A percentile compares a stretch with the other conserved stretches of the same genome.
phyloP scores from a whole-genome alignment of 495 filamentous ascomycete genomes.

The Lophiostoma macrostomum region DNA sequence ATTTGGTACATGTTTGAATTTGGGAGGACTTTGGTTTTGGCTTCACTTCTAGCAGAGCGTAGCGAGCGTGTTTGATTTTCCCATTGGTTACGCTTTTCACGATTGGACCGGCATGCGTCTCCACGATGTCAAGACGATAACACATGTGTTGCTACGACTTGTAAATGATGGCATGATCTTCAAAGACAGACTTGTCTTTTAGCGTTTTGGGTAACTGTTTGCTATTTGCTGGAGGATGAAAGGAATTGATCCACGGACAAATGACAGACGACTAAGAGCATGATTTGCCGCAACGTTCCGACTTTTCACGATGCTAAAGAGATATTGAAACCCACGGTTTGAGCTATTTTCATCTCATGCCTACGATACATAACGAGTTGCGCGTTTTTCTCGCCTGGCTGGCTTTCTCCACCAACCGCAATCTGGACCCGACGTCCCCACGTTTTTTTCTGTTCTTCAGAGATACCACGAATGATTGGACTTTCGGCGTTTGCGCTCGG shows the following conservation, averaged over 20 bases:
- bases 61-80: slow-evolving; percentile 36
- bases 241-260: neutral
- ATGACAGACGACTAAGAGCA: too few relatives aligned
- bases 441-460: neutral
- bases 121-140: slow-evolving; percentile 1
- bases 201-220: neutral
- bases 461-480: slow-evolving; percentile 12
- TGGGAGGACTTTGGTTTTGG: slow-evolving; percentile 35
- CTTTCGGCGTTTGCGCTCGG: slow-evolving; percentile 9
- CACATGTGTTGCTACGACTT: slow-evolving; percentile 25
- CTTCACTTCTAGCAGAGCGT: slow-evolving; percentile 35
- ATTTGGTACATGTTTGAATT: slow-evolving; percentile 33
- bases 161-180: slow-evolving; percentile 21
- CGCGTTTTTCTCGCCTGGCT: neutral
- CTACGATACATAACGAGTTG: slow-evolving; percentile 5
- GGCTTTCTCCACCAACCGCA: neutral
- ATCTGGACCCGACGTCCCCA: slow-evolving; percentile 14
- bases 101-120: slow-evolving; percentile 6
- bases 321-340: too few relatives aligned
- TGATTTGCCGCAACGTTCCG: neutral
- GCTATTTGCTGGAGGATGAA: neutral
- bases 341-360: too few relatives aligned
- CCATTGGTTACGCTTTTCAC: slow-evolving; percentile 29
- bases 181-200: slow-evolving; percentile 9
- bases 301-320: too few relatives aligned